Conservation (phyloP, 2,329 filamentous ascomycete species). For the Xenoacremonium recifei region DNA sequence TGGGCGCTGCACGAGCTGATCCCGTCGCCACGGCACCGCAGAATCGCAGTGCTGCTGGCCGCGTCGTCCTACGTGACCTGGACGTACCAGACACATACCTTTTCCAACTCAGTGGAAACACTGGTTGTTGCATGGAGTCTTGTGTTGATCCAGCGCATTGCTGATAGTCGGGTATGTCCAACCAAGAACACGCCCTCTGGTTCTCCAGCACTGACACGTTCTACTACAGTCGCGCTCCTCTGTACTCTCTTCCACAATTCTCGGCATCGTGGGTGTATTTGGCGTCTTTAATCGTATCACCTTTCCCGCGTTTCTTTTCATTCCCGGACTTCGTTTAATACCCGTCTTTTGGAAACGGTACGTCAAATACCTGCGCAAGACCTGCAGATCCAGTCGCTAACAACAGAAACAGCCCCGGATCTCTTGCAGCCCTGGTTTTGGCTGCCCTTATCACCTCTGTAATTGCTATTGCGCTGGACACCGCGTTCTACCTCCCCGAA, state of each 20-base stretch:
- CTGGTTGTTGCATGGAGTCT: constrained; percentile 90
- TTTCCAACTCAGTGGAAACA: constrained; percentile 96
- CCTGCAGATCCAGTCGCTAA: constrained; percentile 9
- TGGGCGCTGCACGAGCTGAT: constrained; percentile 96
- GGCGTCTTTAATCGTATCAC: constrained; percentile 97
- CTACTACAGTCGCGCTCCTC: constrained; percentile 66
- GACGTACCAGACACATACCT: constrained; percentile 98
- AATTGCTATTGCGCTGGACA: constrained; percentile 79
- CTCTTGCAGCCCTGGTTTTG: constrained; percentile 61
- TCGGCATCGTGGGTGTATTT: constrained; percentile 79
- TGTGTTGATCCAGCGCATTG: constrained; percentile 85
- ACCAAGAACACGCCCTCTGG: constrained; percentile 2
- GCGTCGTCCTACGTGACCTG: constrained; percentile 98
- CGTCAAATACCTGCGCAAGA: constrained; percentile 31
- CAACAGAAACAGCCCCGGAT: constrained; percentile 47
- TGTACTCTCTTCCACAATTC: constrained; percentile 69
- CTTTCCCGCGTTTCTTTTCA: constrained; percentile 86
- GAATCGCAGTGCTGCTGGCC: constrained; percentile 76
- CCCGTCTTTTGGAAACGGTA: constrained; percentile 83
- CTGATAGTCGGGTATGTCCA: constrained; percentile 67
- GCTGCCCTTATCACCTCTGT: constrained; percentile 67
- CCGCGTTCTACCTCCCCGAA: constrained; percentile 71
- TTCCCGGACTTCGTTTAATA: constrained; percentile 79
- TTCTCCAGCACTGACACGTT: constrained; percentile 21
- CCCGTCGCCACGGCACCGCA: constrained; percentile 68